A percentile compares a stretch with the other conserved stretches of the same genome.
Evolutionary conservation across 805 yeast genomes (phyloP).

Genomic region (Lachancea lanzarotensis): DNA sequence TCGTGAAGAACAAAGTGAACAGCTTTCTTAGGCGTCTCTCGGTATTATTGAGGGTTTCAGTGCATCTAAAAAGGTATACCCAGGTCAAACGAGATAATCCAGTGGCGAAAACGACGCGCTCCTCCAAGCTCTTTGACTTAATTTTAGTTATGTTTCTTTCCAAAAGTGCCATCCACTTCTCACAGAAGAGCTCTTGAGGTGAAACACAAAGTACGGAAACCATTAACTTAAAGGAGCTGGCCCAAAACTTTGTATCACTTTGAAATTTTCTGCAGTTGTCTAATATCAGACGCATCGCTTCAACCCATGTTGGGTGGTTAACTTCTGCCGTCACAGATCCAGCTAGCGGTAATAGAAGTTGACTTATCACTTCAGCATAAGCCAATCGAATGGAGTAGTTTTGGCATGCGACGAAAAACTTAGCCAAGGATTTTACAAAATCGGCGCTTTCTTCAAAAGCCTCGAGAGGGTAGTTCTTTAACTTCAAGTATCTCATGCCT

Average conservation of each 20-base stretch:
- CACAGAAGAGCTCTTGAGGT: slow-evolving; percentile 65
- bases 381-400: slow-evolving; percentile 64
- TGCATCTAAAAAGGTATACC: slow-evolving; percentile 81
- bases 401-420: slow-evolving; percentile 64
- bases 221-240: slow-evolving; percentile 56
- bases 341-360: slow-evolving; percentile 73
- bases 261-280: slow-evolving; percentile 42
- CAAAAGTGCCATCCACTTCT: slow-evolving; percentile 62
- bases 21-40: slow-evolving; percentile 68
- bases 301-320: slow-evolving; percentile 92
- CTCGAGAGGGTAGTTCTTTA: slow-evolving; percentile 82
- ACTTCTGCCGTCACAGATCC: slow-evolving; percentile 87
- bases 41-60: slow-evolving; percentile 85
- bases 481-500: slow-evolving; percentile 82
- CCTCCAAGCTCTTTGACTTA: slow-evolving; percentile 51
- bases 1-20: slow-evolving; percentile 48
- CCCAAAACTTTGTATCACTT: slow-evolving; percentile 51
- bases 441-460: slow-evolving; percentile 90
- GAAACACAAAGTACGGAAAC: slow-evolving; percentile 75
- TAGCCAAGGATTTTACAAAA: slow-evolving; percentile 76
- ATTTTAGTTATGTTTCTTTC: slow-evolving; percentile 57
- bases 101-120: slow-evolving; percentile 51
- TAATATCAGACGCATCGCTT: slow-evolving; percentile 62
- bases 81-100: slow-evolving; percentile 73
- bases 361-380: slow-evolving; percentile 77